Percentiles rank a stretch among this genome's conserved stretches.
Evolutionary conservation across 2,329 filamentous ascomycete species (phyloP).

Genomic region (Aspergillus oerlinghausenensis): DNA sequence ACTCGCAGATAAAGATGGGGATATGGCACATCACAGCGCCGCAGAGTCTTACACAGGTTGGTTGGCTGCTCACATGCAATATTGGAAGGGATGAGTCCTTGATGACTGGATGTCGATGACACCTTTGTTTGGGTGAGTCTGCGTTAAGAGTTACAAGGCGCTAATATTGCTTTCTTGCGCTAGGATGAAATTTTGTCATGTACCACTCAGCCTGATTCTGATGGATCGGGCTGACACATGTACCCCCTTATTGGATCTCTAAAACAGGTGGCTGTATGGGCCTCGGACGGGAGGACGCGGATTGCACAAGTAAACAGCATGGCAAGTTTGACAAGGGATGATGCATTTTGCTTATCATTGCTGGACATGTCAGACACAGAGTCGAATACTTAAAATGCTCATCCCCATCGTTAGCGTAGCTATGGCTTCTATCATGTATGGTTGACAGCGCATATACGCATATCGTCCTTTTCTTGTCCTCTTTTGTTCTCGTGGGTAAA

Average conservation of each 20-base stretch:
- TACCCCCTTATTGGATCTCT: too few species aligned
- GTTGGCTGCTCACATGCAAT: neutral
- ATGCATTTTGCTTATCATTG: too few species aligned
- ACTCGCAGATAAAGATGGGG: constrained; percentile 1
- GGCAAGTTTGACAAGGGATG: too few species aligned
- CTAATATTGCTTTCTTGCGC: neutral
- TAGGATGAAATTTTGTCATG: neutral
- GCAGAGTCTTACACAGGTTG: constrained; percentile 1
- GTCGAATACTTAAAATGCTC: too few species aligned
- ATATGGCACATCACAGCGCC: constrained; percentile 1
- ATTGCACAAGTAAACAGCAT: too few species aligned
- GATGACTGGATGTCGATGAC: neutral
- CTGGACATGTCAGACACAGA: too few species aligned
- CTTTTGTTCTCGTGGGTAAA: too few species aligned
- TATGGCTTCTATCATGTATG: too few species aligned
- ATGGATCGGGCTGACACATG: neutral
- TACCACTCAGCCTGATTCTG: neutral
- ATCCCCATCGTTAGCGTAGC: too few species aligned
- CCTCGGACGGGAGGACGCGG: too few species aligned
- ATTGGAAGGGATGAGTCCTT: neutral
- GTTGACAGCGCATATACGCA: too few species aligned
- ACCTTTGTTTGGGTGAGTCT: neutral
- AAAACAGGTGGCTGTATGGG: too few species aligned
- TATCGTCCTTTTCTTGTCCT: neutral
- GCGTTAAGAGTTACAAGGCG: neutral